Base-by-base conservation (phyloP, 2,329 filamentous ascomycete species). In the Elsinoe perseae region DNA sequence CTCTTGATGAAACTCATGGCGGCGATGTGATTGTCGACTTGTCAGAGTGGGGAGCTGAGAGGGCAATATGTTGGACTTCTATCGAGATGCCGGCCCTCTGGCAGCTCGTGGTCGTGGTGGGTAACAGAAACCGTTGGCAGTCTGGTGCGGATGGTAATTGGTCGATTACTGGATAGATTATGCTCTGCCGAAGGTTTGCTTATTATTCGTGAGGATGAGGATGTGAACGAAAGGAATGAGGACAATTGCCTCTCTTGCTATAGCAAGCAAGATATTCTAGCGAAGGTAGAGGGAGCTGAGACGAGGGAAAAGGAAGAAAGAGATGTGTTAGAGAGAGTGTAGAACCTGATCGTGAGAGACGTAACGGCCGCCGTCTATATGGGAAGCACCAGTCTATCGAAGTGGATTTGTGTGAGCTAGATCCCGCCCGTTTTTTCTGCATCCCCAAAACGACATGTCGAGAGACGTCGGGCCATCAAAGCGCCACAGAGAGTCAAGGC, bases 1-100 rank as follows among this genome's bases (percentile, higher is more conserved):
- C 52, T 54, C 46, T 59, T 59, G 34, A 60, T 28, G 44, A 57
- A 44, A 57, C 57, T 56, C 59, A 61, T 61, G 27, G 40, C 12
- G 32, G 32, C 50, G 56, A 27, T 56, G 43, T 27, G 23, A 30
- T 7, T 21, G 40, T 25, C 30, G 20, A 52, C 28, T 23, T 23
- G 28, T 21, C 28, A 25, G 36, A 28, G 36, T 54, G 28, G 36
- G 36, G n/a, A 27, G 46, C 20, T n/a, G 23, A 12, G 34, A 27
- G 48, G 54, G 40, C 8, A 27, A 58, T 34, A 30, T 12, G 50
- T 38, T 34, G 43, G 43, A 46, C 53, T 54, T 52, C 9, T 21
- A 21, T 52, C 48, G 48, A 52, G 48, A 20, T 21, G 48, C 48
- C 48, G 48, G 48, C 48, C 48, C 48, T 52, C 48, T 52, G 48